Base-by-base conservation (phyloP, 1,284 basidiomycete genomes). In the Rhizopogon hawkerae region DNA sequence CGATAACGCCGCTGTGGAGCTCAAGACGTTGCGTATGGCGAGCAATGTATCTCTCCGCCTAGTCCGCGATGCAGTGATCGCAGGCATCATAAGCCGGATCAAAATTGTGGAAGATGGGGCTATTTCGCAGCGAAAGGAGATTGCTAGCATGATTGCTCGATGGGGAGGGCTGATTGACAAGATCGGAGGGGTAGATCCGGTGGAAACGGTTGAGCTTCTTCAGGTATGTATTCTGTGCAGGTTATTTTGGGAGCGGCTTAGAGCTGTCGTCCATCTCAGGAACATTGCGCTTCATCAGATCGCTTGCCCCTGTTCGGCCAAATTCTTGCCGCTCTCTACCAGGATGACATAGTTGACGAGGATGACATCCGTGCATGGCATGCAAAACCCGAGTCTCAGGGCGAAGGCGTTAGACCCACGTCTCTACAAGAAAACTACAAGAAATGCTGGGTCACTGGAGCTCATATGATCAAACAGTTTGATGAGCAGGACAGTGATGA, bases 21-120 rank as follows among this genome's bases (percentile, higher is more conserved):
- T 95, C 57, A 95, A 94, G 73, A 95, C 92, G 46, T 76, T 95
- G 47, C 83, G 92, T 41, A 95, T 95, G 92, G 90, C 92, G 37
- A 87, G 83, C 57, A 95, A 95, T 61, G 92, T 94, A 39, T 77
- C 87, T 3, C 75, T 92, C 23, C 73, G 74, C 14, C 76, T 81
- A 53, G 91, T 95, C 41, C 77, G 86, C 47, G 83, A 86, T 63
- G 83, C 84, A 11, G 89, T 92, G 24, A 75, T 94, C 31, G 75
- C 74, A 14, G 82, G 79, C 26, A 75, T 92, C 49, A 83, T 90
- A 47, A 79, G 83, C 54, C 75, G 75, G 51, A 81, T 90, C 34
- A 68, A 67, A 49, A 63, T 87, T 48, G 71, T 81, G 7, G 75
- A 76, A 10, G 76, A 71, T 2, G 77, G 76, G 36, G 67, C 70